Evolutionary conservation across 768 basidiomycete genomes (phyloP).

Genomic region (Leucocoprinus leucothites): DNA sequence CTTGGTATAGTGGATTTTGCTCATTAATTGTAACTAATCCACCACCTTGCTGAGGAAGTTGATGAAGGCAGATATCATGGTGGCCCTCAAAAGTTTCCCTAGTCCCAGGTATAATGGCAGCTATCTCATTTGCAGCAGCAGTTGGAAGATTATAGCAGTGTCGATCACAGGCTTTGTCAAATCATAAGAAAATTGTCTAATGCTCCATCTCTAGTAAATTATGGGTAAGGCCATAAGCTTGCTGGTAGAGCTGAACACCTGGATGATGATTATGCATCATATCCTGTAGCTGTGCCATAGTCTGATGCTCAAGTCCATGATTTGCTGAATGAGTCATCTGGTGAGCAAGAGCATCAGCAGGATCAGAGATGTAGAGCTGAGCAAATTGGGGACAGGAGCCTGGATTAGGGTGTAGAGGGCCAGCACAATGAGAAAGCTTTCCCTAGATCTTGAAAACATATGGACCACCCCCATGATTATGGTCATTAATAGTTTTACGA

Average conservation of each 20-base stretch:
- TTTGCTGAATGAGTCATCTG: conserved; percentile 2
- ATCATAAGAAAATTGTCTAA: conserved; percentile 10
- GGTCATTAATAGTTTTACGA: not conserved
- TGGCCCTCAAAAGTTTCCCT: conserved; percentile 34
- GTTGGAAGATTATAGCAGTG: conserved; percentile 42
- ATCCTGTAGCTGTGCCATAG: conserved; percentile 13
- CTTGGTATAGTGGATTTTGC: conserved; percentile 28
- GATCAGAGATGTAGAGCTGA: conserved; percentile 18
- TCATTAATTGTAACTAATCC: conserved; percentile 26
- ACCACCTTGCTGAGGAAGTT: not conserved
- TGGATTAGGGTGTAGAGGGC: conserved; percentile 6
- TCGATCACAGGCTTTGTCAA: conserved; percentile 22
- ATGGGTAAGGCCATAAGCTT: conserved; percentile 13
- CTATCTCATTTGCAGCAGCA: conserved; percentile 24
- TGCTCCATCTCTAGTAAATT: not conserved
- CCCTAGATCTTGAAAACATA: conserved; percentile 17
- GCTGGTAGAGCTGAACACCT: conserved; percentile 9
- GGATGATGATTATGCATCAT: conserved; percentile 11
- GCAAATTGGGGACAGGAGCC: conserved; percentile 12
- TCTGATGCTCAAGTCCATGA: not conserved
- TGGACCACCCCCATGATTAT: conserved; percentile 1
- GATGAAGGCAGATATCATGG: conserved; percentile 16
- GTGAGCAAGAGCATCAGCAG: not conserved
- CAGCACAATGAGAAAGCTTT: conserved; percentile 12
- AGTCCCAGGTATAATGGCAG: conserved; percentile 36